Evolutionary conservation across 192 early-diverging fungal species (phyloP).

Genomic region (Backusella tarrabulga): DNA sequence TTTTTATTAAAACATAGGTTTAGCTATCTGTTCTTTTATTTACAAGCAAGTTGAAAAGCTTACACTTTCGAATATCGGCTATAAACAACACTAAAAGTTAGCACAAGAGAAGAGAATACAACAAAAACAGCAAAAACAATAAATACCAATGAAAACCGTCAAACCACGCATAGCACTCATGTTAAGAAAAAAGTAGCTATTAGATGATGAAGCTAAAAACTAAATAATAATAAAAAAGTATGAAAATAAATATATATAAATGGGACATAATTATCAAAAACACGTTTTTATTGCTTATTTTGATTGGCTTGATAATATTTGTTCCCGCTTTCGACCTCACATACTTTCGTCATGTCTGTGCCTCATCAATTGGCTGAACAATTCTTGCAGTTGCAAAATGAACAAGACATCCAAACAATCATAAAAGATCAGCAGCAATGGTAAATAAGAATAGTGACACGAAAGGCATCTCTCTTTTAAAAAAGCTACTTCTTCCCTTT

Average conservation of each 20-base stretch:
- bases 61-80: slow-evolving; percentile 98
- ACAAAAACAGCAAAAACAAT: neutral
- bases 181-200: slow-evolving; percentile 5
- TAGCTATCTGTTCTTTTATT: neutral
- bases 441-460: neutral
- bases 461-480: neutral
- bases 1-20: neutral
- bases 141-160: slow-evolving; percentile 9
- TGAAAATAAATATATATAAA: neutral
- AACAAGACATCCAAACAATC: neutral
- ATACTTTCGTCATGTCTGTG: neutral
- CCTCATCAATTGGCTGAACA: neutral
- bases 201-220: slow-evolving; percentile 4
- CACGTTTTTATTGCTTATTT: slow-evolving; percentile 3
- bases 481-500: no score
- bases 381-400: neutral
- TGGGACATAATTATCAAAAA: neutral
- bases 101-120: neutral
- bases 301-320: neutral
- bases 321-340: neutral
- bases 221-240: neutral
- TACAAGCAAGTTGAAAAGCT: slow-evolving; percentile 21
- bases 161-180: slow-evolving; percentile 19
- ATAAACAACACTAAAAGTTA: slow-evolving; percentile 78
- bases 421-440: neutral